Base-by-base conservation (phyloP, 1,284 basidiomycete species). In the Amylostereum chailletii region DNA sequence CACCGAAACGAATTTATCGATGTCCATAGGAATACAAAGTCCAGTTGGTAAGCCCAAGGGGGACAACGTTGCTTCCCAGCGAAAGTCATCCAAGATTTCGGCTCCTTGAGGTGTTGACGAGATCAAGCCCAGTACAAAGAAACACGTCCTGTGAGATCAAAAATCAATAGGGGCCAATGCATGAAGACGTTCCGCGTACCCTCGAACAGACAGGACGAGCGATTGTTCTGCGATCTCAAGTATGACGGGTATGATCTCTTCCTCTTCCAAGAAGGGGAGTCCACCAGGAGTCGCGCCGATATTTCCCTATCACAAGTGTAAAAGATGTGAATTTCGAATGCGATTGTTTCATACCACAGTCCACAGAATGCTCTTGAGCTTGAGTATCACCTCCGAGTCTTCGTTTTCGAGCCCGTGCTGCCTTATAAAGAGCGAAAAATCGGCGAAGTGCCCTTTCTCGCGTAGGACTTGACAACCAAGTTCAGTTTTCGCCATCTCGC, bases 291-390 rank as follows among this genome's bases (percentile, higher is more conserved):
- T 90, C 0, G 95, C 83, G 1, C 94, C 96, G 47, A 99, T 86
- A 62, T 95, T 95, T 1, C 95, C 96, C 92, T 96, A 57, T 26
- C 30, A 19, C 19, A 19, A 19, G 19, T 19, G 19, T 19, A 19
- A 19, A 19, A 19, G 19, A 19, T 19, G 19, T 19, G 19, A 19
- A 19, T 19, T 19, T 19, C 19, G 19, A 19, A 19, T 19, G 19
- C 19, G 19, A 19, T 19, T 19, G 19, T 19, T 19, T 75, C 90
- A 60, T 63, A 95, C 94, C 51, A 99, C 86, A 1, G 93, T 91
- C 96, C 96, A 99, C 0, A 99, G 71, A 7, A 94, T 89, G 61
- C 93, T 96, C 69, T 99, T 99, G 50, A 99, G 68, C 65, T 90
- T 92, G 59, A 84, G 72, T 51, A 98, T 86, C 32, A 96, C 72